Base-by-base conservation (phyloP, 176 grass and related monocot genomes). In the Dendrocalamus sinicus region DNA sequence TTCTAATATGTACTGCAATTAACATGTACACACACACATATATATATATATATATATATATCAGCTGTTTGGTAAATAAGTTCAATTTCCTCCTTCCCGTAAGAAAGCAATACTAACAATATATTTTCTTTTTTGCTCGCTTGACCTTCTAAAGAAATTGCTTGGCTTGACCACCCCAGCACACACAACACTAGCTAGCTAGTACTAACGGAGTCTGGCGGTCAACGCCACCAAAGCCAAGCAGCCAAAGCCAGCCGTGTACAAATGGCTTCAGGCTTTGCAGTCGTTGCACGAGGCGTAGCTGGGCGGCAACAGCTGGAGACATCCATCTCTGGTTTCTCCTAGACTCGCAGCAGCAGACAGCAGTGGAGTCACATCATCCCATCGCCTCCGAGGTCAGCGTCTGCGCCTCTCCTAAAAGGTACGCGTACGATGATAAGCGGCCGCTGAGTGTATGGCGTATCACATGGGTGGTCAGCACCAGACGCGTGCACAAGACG, bases 391-490 rank as follows among this genome's bases (percentile, higher is more conserved):
- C 61, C 61, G 12, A 64, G 24, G 61, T 30, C 24, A 64, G 24
- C 61, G 61, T 28, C 6, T 64, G 24, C 61, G 15, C 7, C 61
- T 26, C 60, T 28, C 28, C 12, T 16, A 4, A 8, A 66, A 35
- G 63, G 63, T 16, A 26, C 63, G 63, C 63, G 0, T 35, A 35
- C 63, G 63, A 66, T 35, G 26, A 66, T 35, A 65, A 16, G 62
- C 26, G 6, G 62, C 26, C 1, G 26, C 26, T 32, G 3, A 35
- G 7, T 15, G 7, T 64, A 1, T 2, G 24, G 22, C 55, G 6
- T 30, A 65, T 7, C 12, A 5, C 22, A 61, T 20, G 54, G 54
- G 22, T 44, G 54, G 80, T 88, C 80, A 81, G 39, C 84, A 8
- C 54, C 12, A 8, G 41, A 28, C 72, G 8, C 2, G 59, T 62